Base-by-base conservation (phyloP, 2,329 filamentous ascomycete genomes). In the Cephalotrichum gorgonifer region DNA sequence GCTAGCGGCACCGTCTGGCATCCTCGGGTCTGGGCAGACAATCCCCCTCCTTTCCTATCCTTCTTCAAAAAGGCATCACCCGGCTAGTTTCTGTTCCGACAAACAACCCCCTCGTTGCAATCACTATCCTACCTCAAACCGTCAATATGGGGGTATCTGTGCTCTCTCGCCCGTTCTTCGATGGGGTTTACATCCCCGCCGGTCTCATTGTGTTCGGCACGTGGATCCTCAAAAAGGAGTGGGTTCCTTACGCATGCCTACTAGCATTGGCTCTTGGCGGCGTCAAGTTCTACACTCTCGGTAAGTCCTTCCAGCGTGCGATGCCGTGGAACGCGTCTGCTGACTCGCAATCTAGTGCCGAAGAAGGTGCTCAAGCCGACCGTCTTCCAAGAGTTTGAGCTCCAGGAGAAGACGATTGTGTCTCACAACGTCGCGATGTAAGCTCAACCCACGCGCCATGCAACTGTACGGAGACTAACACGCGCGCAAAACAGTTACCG, bases 371-470 rank as follows among this genome's bases (percentile, higher is more conserved):
- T 98, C 58, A 91, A 91, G 72, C 88, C 90, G 28, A 81, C 83
- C 57, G 76, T 77, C 46, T 96, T 95, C 78, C 89, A 96, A 66
- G 80, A 95, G 51, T 96, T 96, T 64, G 84, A 88, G 65, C 83
- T 98, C 58, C 84, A 86, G 68, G 88, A 97, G 69, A 97, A 96
- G 80, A 97, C 85, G 14, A 78, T 94, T 56, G 84, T 97, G 61
- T 95, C 91, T 28, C 93, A 97, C 80, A 98, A 98, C 75, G 91
- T 95, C 52, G 90, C 91, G 68, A 95, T 98, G 86, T 89, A 70
- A 62, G 78, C 68, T 23, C 6, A 3, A 23, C 27, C n/a, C 22
- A 33, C 27, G 9, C 14, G n/a, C n/a, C n/a, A 9, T 38, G 3
- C 4, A 6, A 17, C n/a, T 4, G 22, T 22, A 20, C n/a, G 15